Evolutionary conservation across 768 basidiomycete species (phyloP).

Genomic region (Hemileccinum rubropunctum): DNA sequence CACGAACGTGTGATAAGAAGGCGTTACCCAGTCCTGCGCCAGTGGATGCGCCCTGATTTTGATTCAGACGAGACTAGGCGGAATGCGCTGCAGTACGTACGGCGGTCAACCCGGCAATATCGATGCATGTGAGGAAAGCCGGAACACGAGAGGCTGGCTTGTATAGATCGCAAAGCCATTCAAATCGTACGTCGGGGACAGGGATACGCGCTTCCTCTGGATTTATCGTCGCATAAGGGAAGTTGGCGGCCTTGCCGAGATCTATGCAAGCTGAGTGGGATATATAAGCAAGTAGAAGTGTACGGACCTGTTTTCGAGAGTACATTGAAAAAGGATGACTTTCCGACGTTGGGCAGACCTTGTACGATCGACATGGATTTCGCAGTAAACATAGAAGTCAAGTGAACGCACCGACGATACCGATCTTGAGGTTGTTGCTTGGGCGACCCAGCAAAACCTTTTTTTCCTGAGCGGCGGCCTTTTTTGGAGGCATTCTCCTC

Average conservation of each 20-base stretch:
- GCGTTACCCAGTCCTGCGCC: slow-evolving; percentile 97
- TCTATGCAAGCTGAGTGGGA: slow-evolving; percentile 41
- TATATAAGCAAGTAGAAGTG: not conserved
- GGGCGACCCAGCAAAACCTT: slow-evolving; percentile 87
- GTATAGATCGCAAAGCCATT: slow-evolving; percentile 90
- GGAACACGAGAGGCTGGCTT: slow-evolving; percentile 88
- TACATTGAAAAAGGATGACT: slow-evolving; percentile 98
- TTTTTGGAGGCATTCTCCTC: slow-evolving; percentile 89
- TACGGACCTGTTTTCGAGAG: slow-evolving; percentile 83
- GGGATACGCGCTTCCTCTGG: slow-evolving; percentile 96
- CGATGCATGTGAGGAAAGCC: slow-evolving; percentile 95
- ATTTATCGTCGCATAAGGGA: slow-evolving; percentile 93
- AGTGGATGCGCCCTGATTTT: slow-evolving; percentile 82
- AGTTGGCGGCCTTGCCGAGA: slow-evolving; percentile 94
- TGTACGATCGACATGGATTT: slow-evolving; percentile 6
- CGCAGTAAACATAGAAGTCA: not conserved
- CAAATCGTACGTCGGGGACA: slow-evolving; percentile 91
- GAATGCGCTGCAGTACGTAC: slow-evolving; percentile 41
- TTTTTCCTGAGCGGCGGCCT: slow-evolving; percentile 73
- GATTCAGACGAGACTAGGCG: slow-evolving; percentile 16
- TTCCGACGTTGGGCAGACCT: slow-evolving; percentile 97
- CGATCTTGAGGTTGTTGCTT: slow-evolving; percentile 96
- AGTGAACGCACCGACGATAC: slow-evolving; percentile 87
- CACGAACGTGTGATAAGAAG: slow-evolving; percentile 95
- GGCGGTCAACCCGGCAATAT: slow-evolving; percentile 96